phyloP scores from a whole-genome alignment of 78 protist species.

The Dictyostelium firmibasis region DNA sequence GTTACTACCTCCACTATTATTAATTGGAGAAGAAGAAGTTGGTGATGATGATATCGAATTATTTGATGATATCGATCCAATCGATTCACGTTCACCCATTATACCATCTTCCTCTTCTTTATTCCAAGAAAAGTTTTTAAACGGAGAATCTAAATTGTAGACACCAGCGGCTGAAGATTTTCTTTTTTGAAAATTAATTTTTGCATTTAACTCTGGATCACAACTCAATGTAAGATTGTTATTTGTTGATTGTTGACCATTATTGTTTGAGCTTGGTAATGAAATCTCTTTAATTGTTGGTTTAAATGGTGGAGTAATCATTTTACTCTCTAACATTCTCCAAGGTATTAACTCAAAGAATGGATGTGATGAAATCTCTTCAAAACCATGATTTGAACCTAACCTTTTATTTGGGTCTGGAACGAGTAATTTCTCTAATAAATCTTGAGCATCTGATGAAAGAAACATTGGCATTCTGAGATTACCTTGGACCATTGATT shows the following conservation, averaged over 20 bases:
- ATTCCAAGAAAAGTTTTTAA: conserved; percentile 59
- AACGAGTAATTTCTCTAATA: conserved; percentile 48
- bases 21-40: conserved; percentile 14
- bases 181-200: conserved; percentile 47
- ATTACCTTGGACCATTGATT: conserved; percentile 83
- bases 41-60: conserved; percentile 28
- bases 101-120: conserved; percentile 45
- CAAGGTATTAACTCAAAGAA: conserved; percentile 80
- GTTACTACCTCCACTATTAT: not conserved
- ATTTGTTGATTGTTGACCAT: not conserved
- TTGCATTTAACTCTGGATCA: conserved; percentile 67
- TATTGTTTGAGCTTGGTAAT: not conserved
- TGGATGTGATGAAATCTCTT: conserved; percentile 53
- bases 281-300: conserved; percentile 48
- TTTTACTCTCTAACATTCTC: conserved; percentile 69
- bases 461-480: conserved; percentile 75
- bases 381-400: conserved; percentile 53
- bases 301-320: conserved; percentile 85
- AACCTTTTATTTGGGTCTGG: conserved; percentile 63
- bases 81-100: conserved; percentile 13
- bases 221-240: not conserved
- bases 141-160: conserved; percentile 22
- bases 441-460: conserved; percentile 66
- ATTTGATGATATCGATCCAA: conserved; percentile 32
- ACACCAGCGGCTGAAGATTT: conserved; percentile 13